Percentiles rank a stretch among this genome's conserved stretches.
phyloP scores from a whole-genome alignment of 768 basidiomycete genomes.

The Kwoniella mangroviensis region DNA sequence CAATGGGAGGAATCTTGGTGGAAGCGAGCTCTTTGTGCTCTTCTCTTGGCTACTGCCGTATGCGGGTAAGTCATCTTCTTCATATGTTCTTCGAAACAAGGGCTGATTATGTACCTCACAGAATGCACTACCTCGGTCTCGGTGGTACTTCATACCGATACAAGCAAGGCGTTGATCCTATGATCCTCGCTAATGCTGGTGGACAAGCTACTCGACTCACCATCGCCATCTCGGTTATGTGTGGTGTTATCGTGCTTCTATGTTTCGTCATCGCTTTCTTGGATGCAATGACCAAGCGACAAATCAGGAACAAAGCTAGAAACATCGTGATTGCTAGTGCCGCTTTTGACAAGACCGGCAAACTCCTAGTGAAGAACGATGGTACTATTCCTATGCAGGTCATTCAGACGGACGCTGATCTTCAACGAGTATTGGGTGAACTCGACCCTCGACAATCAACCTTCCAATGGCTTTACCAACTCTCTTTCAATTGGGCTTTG shows the following conservation, averaged over 20 bases:
- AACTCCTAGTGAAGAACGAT: conserved; percentile 56
- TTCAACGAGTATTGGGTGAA: conserved; percentile 49
- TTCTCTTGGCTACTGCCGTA: conserved; percentile 54
- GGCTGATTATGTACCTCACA: conserved; percentile 9
- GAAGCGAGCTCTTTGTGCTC: conserved; percentile 50
- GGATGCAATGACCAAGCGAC: conserved; percentile 42
- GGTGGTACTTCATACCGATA: conserved; percentile 55
- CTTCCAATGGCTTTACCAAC: conserved; percentile 59
- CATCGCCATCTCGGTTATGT: conserved; percentile 59
- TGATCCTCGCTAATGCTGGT: conserved; percentile 32
- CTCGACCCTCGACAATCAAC: conserved; percentile 56
- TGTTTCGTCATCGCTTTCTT: conserved; percentile 47
- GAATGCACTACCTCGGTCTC: conserved; percentile 59
- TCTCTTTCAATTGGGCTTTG: conserved; percentile 57
- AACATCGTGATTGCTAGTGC: conserved; percentile 57
- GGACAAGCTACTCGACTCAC: conserved; percentile 49
- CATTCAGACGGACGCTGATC: conserved; percentile 55
- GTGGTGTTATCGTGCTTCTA: conserved; percentile 52
- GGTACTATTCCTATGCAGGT: conserved; percentile 58
- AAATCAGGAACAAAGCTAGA: conserved; percentile 46
- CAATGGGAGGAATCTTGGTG: conserved; percentile 57
- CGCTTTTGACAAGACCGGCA: conserved; percentile 56
- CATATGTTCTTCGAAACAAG: background rate
- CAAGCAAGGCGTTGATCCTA: conserved; percentile 29
- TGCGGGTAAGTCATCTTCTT: conserved; percentile 43